Base-by-base conservation (phyloP, 306 rosid species). In the Vigna trinervia region DNA sequence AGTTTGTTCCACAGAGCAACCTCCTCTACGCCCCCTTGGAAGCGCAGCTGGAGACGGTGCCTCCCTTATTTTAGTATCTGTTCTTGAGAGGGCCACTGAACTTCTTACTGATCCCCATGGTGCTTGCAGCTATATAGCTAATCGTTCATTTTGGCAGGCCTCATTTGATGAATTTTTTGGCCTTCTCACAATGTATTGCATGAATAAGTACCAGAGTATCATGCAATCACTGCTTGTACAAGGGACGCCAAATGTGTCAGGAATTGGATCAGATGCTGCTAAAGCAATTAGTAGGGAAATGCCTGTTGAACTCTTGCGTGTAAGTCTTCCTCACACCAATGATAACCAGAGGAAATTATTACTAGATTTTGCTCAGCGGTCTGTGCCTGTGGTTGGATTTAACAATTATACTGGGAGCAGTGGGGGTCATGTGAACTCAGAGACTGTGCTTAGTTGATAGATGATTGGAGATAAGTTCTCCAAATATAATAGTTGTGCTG, bases 401-500 rank as follows among this genome's bases (percentile, higher is more conserved):
- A 78, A 78, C 68, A 78, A 60, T 69, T 85, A 80, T 85, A 51
- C 83, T 0, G 88, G 79, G 56, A 84, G 90, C 61, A 87, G 92
- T 46, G 58, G 84, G 9, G 87, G 96, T 71, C 97, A 78, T 53
- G 83, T 94, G 82, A 94, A 86, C 86, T 88, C 98, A 1, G 98
- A 91, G 79, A 91, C 96, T 17, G 97, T 93, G 75, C 80, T 83
- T 45, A 88, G 97, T 78, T 88, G 86, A 86, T 70, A 15, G 73
- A 15, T 39, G 48, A 50, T 46, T 74, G 60, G 57, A 60, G 36
- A 60, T 41, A 34, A 67, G n/a, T 47, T 46, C 75, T 69, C 66
- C 71, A 22, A 38, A 56, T 63, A 72, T 71, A 72, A 65, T 72
- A 73, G 57, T 76, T 43, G 59, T 66, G 73, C 53, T 51, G 83